Percentiles rank a stretch among this genome's conserved stretches.
Evolutionary conservation across 768 basidiomycete genomes (phyloP).

Genomic region (Leccinum sublutescens): DNA sequence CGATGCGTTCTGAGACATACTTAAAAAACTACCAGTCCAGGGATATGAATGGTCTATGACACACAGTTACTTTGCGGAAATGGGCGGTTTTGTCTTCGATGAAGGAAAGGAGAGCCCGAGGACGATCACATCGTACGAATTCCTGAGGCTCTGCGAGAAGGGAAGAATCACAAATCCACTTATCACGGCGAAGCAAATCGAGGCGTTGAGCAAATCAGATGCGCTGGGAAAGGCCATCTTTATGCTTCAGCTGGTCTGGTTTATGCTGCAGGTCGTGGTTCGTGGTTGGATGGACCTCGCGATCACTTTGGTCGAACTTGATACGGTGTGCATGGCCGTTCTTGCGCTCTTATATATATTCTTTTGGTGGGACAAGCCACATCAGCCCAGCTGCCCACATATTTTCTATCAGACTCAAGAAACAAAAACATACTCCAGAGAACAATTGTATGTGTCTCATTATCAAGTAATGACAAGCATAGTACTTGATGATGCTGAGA

Average conservation of each 20-base stretch:
- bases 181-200: not conserved
- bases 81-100: conserved; percentile 1
- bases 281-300: not conserved
- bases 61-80: conserved; percentile 2
- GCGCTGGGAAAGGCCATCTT: not conserved
- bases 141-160: not conserved
- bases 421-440: not conserved
- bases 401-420: not conserved
- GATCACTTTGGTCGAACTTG: conserved; percentile 3
- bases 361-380: conserved; percentile 4
- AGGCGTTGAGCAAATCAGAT: not conserved
- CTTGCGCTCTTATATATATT: not conserved
- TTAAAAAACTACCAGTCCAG: not conserved
- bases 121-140: not conserved
- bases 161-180: not conserved
- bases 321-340: not conserved
- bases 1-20: not conserved
- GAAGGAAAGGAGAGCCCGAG: not conserved
- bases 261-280: not conserved
- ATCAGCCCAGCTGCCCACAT: not conserved
- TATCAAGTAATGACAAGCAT: not conserved
- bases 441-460: not conserved
- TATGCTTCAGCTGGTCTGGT: not conserved
- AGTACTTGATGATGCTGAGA: not conserved
- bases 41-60: conserved; percentile 4